Evolutionary conservation across 495 filamentous ascomycete species (phyloP).

Genomic region (Aspergillus olivimuriae): DNA sequence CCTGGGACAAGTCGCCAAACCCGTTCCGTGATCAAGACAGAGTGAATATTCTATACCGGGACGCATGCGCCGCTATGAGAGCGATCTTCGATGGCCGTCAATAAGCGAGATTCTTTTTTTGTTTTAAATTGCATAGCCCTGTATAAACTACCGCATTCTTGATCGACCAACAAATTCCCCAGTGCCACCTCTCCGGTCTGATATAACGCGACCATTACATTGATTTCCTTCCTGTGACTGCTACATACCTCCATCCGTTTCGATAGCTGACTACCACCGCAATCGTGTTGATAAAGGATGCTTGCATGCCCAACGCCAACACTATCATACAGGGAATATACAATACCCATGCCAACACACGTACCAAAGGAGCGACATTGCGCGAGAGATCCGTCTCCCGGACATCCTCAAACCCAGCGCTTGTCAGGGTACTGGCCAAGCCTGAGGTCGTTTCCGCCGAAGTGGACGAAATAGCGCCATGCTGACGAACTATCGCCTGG

Average conservation of each 20-base stretch:
- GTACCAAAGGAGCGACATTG: slow-evolving; percentile 42
- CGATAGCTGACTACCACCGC: slow-evolving; percentile 35
- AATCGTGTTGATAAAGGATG: slow-evolving; percentile 38
- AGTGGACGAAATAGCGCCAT: slow-evolving; percentile 39
- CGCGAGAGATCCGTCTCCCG: slow-evolving; percentile 36
- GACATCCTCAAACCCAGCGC: slow-evolving; percentile 45
- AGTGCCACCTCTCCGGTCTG: too few species aligned
- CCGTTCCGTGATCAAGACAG: slow-evolving; percentile 53
- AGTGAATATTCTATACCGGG: slow-evolving; percentile 35
- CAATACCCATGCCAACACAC: slow-evolving; percentile 41
- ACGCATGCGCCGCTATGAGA: slow-evolving; percentile 42
- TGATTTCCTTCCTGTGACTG: slow-evolving; percentile 30
- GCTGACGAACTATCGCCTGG: slow-evolving; percentile 32
- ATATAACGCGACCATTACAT: too few species aligned
- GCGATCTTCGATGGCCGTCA: slow-evolving; percentile 31
- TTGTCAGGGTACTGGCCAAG: slow-evolving; percentile 26
- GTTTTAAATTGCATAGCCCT: too few species aligned
- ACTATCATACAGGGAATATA: slow-evolving; percentile 44
- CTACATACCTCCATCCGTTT: slow-evolving; percentile 27
- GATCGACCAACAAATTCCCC: too few species aligned
- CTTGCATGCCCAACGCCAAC: slow-evolving; percentile 33
- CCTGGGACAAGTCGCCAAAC: slow-evolving; percentile 83
- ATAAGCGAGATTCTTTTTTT: too few species aligned
- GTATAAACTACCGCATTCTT: too few species aligned
- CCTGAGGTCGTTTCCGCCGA: slow-evolving; percentile 8